Evolutionary conservation across 2,329 filamentous ascomycete genomes (phyloP).

Genomic region (Allantophomopsis cytisporea): DNA sequence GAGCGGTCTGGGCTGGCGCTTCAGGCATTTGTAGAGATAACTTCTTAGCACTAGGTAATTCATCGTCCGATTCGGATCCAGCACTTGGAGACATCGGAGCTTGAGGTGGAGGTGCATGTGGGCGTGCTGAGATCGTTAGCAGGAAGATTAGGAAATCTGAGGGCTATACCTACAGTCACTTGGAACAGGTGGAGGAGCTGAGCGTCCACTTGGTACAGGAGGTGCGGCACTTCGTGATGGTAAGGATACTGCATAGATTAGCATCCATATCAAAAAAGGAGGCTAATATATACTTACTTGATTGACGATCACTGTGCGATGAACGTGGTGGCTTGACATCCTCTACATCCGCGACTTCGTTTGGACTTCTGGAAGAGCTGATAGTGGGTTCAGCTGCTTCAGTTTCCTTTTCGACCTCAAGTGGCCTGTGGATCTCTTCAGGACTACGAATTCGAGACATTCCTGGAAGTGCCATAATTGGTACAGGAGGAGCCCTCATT

Average conservation of each 20-base stretch:
- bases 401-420: constrained; percentile 24
- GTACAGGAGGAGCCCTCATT: constrained; percentile 37
- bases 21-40: constrained; percentile 27
- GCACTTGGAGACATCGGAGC: constrained; percentile 52
- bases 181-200: constrained; percentile 43
- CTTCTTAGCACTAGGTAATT: constrained; percentile 42
- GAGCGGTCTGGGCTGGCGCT: constrained; percentile 19
- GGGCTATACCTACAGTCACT: constrained; percentile 40
- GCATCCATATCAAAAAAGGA: background rate
- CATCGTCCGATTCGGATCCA: constrained; percentile 82
- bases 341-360: constrained; percentile 39
- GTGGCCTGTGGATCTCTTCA: constrained; percentile 28
- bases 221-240: constrained; percentile 12
- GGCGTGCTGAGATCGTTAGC: constrained; percentile 40
- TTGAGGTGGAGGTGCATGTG: constrained; percentile 38
- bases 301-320: too few relatives aligned
- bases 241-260: background rate
- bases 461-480: constrained; percentile 57
- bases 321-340: constrained; percentile 21
- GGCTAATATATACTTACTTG: too few relatives aligned
- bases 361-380: constrained; percentile 21
- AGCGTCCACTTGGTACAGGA: constrained; percentile 26
- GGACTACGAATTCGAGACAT: constrained; percentile 45
- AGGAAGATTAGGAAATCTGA: constrained; percentile 2
- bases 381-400: constrained; percentile 29